Percentiles rank a stretch among this genome's conserved stretches.
phyloP scores from a whole-genome alignment of 2,329 filamentous ascomycete species.

The Corynespora cassiicola region DNA sequence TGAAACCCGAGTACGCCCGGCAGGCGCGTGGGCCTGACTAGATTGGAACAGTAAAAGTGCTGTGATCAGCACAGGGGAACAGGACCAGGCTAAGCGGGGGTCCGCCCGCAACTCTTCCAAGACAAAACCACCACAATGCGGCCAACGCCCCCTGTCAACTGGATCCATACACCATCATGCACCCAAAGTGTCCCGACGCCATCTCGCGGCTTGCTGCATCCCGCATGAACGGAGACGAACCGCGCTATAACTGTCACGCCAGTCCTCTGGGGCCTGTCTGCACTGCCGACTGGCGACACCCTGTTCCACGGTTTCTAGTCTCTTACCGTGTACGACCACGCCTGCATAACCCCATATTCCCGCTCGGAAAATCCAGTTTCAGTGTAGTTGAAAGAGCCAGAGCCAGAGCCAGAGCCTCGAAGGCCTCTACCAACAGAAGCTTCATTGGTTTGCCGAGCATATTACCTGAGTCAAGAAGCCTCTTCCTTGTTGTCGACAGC shows the following conservation, averaged over 20 bases:
- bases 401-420: no score
- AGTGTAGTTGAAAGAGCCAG: no score
- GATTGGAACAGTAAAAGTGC: conserved; percentile 15
- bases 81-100: conserved; percentile 22
- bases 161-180: no score
- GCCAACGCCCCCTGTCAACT: conserved; percentile 16
- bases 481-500: no score
- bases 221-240: conserved; percentile 34
- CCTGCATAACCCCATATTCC: conserved; percentile 20
- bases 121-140: conserved; percentile 12
- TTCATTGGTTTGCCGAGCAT: no score
- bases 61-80: conserved; percentile 20
- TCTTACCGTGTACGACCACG: conserved; percentile 21
- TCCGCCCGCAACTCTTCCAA: no score
- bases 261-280: conserved; percentile 18
- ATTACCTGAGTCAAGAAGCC: no score
- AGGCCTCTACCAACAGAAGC: conserved; percentile 9
- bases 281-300: conserved; percentile 9
- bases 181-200: conserved; percentile 5
- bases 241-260: conserved; percentile 27
- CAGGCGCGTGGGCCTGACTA: conserved; percentile 17
- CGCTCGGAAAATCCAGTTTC: conserved; percentile 23
- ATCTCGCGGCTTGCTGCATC: conserved; percentile 2
- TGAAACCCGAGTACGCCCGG: conserved; percentile 26
- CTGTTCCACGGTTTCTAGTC: conserved; percentile 13